Base-by-base conservation (phyloP, 1,284 basidiomycete genomes). In the Mycena sp. region DNA sequence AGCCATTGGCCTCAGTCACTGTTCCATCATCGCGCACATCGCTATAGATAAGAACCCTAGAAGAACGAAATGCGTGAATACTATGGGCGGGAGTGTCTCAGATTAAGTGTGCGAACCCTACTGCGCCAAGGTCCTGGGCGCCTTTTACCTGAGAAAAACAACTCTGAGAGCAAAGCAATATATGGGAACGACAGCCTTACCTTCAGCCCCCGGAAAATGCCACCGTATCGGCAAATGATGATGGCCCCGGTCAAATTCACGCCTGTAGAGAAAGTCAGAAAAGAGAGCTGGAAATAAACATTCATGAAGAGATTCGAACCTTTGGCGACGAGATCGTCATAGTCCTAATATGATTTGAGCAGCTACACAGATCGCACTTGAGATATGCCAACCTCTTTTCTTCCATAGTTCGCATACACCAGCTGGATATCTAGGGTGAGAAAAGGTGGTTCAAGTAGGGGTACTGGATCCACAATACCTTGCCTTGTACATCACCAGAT, bases 1-100 rank as follows among this genome's bases (percentile, higher is more conserved):
- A 88, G 1, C 90, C 91, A 64, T 93, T 91, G 53, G 83, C 86
- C 43, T 83, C 83, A 4, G 88, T 91, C 37, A 92, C 86, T 16
- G 82, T 79, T 11, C 92, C 92, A 69, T 95, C 93, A 71, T 95
- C 92, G 59, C 85, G 85, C 14, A 89, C 87, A 77, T 95, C 94
- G 11, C 85, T 86, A 77, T 91, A 95, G 70, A 95, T 93, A 52
- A 87, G 76, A 28, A 83, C 75, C 64, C 86, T 61, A 35, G 45
- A 19, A 54, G 23, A 50, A n/a, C 21, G 29, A 17, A 10, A 0
- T 16, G 12, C 4, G n/a, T 61, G 14, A 53, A 35, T 17, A 19
- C 6, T 9, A 12, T 41, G 19, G 45, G 40, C 46, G 14, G 32
- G 32, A 7, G 14, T 35, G 32, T 35, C 0, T 7, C 14, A n/a